phyloP scores from a whole-genome alignment of 768 basidiomycete species.

The Phaeolepiota aurea region DNA sequence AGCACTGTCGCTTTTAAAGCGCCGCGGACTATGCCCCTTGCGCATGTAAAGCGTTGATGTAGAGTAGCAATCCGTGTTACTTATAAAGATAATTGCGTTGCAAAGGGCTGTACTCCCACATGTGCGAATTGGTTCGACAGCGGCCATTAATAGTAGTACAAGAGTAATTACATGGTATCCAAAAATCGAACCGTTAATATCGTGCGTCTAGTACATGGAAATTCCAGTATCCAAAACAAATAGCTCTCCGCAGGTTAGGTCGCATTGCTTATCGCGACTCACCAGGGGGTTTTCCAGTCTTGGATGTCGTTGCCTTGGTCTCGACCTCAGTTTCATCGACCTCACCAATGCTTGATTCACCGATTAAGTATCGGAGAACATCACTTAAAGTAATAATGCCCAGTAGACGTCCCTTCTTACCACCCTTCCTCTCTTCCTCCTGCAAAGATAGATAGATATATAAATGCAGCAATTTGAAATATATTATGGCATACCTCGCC shows the following conservation, averaged over 20 bases:
- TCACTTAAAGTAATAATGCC: conserved; percentile 88
- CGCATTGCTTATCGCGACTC: too few relatives aligned
- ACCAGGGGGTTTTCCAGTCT: background rate
- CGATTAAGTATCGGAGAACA: conserved; percentile 78
- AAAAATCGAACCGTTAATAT: background rate
- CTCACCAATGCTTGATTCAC: conserved; percentile 47
- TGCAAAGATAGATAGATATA: conserved; percentile 15
- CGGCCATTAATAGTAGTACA: background rate
- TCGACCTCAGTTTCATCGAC: conserved; percentile 20
- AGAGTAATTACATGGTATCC: background rate
- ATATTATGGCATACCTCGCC: conserved; percentile 54
- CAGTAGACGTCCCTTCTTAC: conserved; percentile 74
- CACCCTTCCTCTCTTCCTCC: conserved; percentile 77
- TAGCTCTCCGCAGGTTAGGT: too few relatives aligned
- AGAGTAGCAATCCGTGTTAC: too few relatives aligned
- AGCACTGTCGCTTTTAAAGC: too few relatives aligned
- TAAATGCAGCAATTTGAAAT: background rate
- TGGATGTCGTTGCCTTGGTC: background rate
- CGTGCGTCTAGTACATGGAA: too few relatives aligned
- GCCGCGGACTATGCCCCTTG: too few relatives aligned
- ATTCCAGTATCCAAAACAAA: background rate
- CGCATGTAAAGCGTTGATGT: too few relatives aligned
- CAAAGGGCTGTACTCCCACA: too few relatives aligned
- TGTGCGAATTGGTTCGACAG: too few relatives aligned
- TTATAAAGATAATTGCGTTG: too few relatives aligned